Evolutionary conservation across 1,139 yeast genomes (phyloP).

Genomic region (Starmera stellimalicola): DNA sequence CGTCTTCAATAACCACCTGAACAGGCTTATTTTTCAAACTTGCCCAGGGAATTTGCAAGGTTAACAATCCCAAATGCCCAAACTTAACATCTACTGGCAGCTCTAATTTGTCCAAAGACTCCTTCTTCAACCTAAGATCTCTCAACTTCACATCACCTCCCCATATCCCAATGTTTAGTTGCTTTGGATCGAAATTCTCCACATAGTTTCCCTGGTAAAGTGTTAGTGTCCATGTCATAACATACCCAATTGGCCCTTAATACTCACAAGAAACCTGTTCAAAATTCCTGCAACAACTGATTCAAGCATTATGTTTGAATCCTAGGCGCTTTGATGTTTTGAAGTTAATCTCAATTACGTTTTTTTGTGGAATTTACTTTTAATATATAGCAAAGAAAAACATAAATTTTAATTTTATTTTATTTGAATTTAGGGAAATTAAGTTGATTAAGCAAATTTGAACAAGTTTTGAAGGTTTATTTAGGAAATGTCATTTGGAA

Average conservation of each 20-base stretch:
- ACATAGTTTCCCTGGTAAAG: slow-evolving; percentile 51
- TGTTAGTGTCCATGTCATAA: background rate
- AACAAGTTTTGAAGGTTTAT: background rate
- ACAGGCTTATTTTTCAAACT: slow-evolving; percentile 91
- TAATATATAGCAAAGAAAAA: too few species aligned
- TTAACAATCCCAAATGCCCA: slow-evolving; percentile 85
- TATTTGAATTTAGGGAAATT: background rate
- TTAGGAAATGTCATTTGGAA: slow-evolving; percentile 1
- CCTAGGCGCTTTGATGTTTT: too few species aligned
- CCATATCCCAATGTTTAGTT: slow-evolving; percentile 93
- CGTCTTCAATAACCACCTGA: slow-evolving; percentile 80
- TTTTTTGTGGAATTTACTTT: too few species aligned
- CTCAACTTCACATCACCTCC: slow-evolving; percentile 89
- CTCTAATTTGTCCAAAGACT: slow-evolving; percentile 75
- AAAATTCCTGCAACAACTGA: slow-evolving; percentile 40
- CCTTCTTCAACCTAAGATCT: slow-evolving; percentile 59
- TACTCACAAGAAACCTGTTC: slow-evolving; percentile 33
- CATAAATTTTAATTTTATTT: too few species aligned
- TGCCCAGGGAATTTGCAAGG: slow-evolving; percentile 95
- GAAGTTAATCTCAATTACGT: too few species aligned
- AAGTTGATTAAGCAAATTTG: background rate
- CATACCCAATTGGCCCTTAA: background rate
- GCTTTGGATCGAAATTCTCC: slow-evolving; percentile 92
- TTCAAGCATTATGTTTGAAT: slow-evolving; percentile 33
- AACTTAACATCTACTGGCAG: slow-evolving; percentile 84